A percentile compares a stretch with the other conserved stretches of the same genome.
Evolutionary conservation across 2,329 filamentous ascomycete species (phyloP).

Genomic region (Colletotrichum abscissum): DNA sequence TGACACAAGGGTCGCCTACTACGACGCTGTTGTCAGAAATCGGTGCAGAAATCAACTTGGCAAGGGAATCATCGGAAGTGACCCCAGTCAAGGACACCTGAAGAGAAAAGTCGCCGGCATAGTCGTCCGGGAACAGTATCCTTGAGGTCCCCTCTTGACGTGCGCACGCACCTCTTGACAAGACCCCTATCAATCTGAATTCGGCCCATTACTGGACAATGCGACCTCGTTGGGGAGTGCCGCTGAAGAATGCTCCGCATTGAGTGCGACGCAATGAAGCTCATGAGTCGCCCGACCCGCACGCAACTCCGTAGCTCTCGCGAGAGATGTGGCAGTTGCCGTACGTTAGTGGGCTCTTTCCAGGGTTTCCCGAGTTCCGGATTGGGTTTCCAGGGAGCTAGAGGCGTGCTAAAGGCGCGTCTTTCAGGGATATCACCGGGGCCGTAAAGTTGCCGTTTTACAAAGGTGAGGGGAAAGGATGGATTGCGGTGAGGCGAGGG

Average conservation of each 20-base stretch:
- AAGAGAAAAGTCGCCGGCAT: background rate
- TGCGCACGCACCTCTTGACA: background rate
- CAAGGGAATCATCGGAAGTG: background rate
- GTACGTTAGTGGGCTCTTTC: background rate
- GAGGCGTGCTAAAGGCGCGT: background rate
- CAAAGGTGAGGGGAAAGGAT: background rate
- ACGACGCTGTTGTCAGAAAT: background rate
- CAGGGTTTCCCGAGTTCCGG: constrained; percentile 29
- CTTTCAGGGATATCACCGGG: constrained; percentile 7
- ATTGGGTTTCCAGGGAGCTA: background rate
- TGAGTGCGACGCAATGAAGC: background rate
- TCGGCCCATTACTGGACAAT: constrained; percentile 19
- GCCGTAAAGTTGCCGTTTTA: background rate
- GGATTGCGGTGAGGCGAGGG: background rate
- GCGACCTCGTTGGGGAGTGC: constrained; percentile 1
- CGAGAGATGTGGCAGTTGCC: constrained; percentile 12
- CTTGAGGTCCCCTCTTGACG: background rate
- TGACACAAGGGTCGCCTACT: background rate
- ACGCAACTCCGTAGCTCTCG: background rate
- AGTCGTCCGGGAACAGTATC: background rate
- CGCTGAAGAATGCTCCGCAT: constrained; percentile 25
- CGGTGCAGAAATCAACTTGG: background rate
- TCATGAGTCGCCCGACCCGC: constrained; percentile 19
- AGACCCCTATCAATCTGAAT: background rate
- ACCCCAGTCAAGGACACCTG: background rate